Percentiles rank a stretch among this genome's conserved stretches.
Conservation (phyloP, 176 grass and related monocot species). For the Elaeis guineensis region DNA sequence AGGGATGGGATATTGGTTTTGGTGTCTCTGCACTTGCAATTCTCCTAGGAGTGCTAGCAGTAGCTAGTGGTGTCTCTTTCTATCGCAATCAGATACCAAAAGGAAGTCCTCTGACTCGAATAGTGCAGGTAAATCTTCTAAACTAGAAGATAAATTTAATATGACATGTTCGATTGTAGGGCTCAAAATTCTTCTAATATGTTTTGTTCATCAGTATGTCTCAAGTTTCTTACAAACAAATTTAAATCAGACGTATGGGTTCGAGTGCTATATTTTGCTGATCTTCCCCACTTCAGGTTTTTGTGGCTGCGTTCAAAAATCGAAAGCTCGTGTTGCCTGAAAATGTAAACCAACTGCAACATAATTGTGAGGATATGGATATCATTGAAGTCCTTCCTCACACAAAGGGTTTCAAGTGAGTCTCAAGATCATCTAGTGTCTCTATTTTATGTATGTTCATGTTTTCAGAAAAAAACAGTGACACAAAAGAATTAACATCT, state of each 20-base stretch:
- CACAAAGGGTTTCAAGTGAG: constrained; percentile 50
- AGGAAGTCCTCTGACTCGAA: constrained; percentile 64
- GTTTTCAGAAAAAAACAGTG: too few relatives aligned
- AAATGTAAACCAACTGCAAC: constrained; percentile 20
- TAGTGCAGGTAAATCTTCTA: constrained; percentile 41
- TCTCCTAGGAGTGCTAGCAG: constrained; percentile 30
- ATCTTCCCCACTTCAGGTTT: constrained; percentile 26
- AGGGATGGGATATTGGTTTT: constrained; percentile 60
- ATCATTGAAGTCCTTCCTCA: constrained; percentile 28
- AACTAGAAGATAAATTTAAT: background rate
- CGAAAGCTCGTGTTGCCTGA: constrained; percentile 37
- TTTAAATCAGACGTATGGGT: too few relatives aligned
- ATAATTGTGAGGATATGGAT: constrained; percentile 2
- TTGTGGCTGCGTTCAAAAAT: constrained; percentile 49
- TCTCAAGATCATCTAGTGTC: background rate
- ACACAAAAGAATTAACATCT: too few relatives aligned
- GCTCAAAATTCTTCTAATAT: too few relatives aligned
- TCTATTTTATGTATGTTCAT: too few relatives aligned
- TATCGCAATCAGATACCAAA: constrained; percentile 50
- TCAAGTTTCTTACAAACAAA: too few relatives aligned
- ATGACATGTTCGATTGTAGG: too few relatives aligned
- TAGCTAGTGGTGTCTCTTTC: constrained; percentile 41
- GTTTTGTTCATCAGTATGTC: too few relatives aligned
- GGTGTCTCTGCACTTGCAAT: constrained; percentile 27
- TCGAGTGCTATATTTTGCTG: too few relatives aligned